phyloP scores from a whole-genome alignment of 306 rosid species.

The Psophocarpus tetragonolobus region DNA sequence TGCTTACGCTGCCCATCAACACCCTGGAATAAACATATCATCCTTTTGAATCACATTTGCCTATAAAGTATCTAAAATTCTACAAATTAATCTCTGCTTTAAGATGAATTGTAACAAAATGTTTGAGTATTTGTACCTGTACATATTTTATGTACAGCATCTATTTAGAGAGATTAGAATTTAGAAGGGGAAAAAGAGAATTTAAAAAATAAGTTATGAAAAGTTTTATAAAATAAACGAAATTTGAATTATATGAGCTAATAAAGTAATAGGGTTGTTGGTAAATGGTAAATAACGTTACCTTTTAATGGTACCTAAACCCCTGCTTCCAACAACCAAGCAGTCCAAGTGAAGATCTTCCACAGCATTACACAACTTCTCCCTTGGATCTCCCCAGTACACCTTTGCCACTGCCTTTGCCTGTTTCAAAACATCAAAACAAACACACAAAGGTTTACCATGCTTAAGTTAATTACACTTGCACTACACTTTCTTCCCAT shows the following conservation, averaged over 20 bases:
- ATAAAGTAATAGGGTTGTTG: neutral
- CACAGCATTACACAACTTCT: conserved; percentile 64
- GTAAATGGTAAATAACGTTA: conserved; percentile 8
- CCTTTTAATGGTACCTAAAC: conserved; percentile 72
- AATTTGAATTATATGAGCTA: neutral
- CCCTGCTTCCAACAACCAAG: conserved; percentile 80
- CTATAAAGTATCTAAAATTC: neutral
- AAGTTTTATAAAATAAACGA: neutral
- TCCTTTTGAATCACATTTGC: neutral
- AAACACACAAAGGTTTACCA: neutral
- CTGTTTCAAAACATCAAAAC: conserved; percentile 32
- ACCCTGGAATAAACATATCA: conserved; percentile 43
- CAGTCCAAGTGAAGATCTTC: conserved; percentile 65
- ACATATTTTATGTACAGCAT: neutral
- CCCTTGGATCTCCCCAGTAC: conserved; percentile 88
- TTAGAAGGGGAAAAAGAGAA: neutral
- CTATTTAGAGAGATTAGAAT: neutral
- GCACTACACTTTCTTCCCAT: neutral
- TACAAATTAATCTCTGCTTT: neutral
- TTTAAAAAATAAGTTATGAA: neutral
- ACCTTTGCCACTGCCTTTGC: conserved; percentile 72
- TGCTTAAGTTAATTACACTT: neutral
- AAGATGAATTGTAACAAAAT: neutral
- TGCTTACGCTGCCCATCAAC: conserved; percentile 77
- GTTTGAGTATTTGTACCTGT: neutral